Conservation (phyloP, 2,329 filamentous ascomycete genomes). For the Claviceps pazoutovae region DNA sequence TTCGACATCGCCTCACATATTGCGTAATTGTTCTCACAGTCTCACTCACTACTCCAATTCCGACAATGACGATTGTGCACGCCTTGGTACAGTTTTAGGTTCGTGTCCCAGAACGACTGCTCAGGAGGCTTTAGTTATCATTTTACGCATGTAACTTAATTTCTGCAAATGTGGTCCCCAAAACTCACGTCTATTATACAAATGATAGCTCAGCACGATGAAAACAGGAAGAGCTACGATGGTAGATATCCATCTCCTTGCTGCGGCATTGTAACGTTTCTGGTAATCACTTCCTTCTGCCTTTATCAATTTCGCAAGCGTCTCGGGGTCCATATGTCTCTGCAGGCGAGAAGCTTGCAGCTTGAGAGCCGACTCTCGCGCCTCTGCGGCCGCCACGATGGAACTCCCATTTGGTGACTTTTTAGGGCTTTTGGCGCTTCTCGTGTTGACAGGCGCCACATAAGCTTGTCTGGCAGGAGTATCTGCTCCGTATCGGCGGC, state of each 20-base stretch:
- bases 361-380: slow-evolving; percentile 9
- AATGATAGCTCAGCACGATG: slow-evolving; percentile 39
- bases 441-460: not conserved
- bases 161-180: not conserved
- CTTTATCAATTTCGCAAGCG: slow-evolving; percentile 9
- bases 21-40: no score
- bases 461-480: not conserved
- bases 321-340: slow-evolving; percentile 7
- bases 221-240: slow-evolving; percentile 41
- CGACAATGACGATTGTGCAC: not conserved
- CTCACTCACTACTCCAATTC: not conserved
- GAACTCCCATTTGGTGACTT: no score
- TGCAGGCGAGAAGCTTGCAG: slow-evolving; percentile 12
- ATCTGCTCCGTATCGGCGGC: not conserved
- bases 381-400: slow-evolving; percentile 8
- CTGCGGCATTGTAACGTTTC: slow-evolving; percentile 28
- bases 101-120: slow-evolving; percentile 3
- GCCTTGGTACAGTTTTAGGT: not conserved
- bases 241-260: slow-evolving; percentile 29
- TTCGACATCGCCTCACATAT: no score
- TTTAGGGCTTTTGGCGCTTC: not conserved
- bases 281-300: slow-evolving; percentile 22
- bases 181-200: slow-evolving; percentile 36
- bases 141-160: not conserved
- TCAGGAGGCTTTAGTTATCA: not conserved